Evolutionary conservation across 1,284 basidiomycete species (phyloP).

Genomic region (Acaromyces ingoldii): DNA sequence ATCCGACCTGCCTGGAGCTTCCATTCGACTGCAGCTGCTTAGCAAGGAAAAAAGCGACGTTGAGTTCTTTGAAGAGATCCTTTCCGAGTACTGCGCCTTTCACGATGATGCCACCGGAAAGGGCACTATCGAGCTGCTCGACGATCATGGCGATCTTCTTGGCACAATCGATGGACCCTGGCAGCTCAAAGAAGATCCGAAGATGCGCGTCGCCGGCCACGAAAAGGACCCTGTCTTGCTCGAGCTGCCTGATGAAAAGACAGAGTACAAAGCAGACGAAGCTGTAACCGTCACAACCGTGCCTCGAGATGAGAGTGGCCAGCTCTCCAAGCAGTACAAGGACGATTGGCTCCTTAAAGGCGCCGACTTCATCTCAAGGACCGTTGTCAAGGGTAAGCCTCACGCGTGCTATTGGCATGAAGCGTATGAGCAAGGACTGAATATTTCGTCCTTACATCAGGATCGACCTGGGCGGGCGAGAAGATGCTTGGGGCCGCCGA

Average conservation of each 20-base stretch:
- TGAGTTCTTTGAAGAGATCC: slow-evolving; percentile 25
- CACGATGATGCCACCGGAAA: slow-evolving; percentile 20
- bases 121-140: slow-evolving; percentile 32
- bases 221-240: slow-evolving; percentile 38
- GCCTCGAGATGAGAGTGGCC: neutral
- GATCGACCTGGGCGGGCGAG: neutral
- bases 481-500: slow-evolving; percentile 7
- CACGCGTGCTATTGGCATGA: slow-evolving; percentile 22
- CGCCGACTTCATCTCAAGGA: slow-evolving; percentile 40
- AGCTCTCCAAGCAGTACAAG: slow-evolving; percentile 15
- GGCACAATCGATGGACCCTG: slow-evolving; percentile 26
- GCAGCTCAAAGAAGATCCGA: slow-evolving; percentile 20
- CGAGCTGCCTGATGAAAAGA: slow-evolving; percentile 16
- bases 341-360: slow-evolving; percentile 31
- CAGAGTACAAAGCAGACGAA: neutral
- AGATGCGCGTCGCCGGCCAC: slow-evolving; percentile 23
- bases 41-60: slow-evolving; percentile 7
- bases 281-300: neutral
- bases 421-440: slow-evolving; percentile 17
- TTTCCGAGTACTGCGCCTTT: slow-evolving; percentile 34
- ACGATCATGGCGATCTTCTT: slow-evolving; percentile 31
- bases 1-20: slow-evolving; percentile 26
- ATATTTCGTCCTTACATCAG: neutral
- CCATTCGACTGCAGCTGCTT: slow-evolving; percentile 22
- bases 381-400: slow-evolving; percentile 35